Evolutionary conservation across 208 protist species (phyloP).

Genomic region (Leishmania arabica): DNA sequence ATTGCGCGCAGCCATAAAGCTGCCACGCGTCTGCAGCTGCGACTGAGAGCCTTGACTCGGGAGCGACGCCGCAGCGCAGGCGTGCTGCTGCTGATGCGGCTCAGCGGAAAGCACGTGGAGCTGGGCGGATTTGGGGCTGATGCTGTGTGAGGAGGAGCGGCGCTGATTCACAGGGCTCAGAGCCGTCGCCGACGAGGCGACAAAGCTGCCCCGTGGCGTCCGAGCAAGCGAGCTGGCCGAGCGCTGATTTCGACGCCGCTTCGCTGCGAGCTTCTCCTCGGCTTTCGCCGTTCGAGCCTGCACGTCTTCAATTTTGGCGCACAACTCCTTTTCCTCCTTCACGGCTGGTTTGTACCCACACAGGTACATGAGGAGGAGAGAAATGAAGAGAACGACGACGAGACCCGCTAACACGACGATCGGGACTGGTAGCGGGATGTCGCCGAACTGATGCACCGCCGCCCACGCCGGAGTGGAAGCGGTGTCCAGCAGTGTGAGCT

Average conservation of each 20-base stretch:
- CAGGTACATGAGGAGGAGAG: slow-evolving; percentile 23
- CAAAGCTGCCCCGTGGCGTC: slow-evolving; percentile 6
- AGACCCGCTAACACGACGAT: slow-evolving; percentile 19
- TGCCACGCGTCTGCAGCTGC: slow-evolving; percentile 5
- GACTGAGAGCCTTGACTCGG: slow-evolving; percentile 3
- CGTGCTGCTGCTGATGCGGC: not conserved
- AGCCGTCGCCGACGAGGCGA: not conserved
- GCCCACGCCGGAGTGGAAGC: slow-evolving; percentile 1
- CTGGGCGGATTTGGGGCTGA: not conserved
- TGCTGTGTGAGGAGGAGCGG: not conserved
- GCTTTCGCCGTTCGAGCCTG: slow-evolving; percentile 4
- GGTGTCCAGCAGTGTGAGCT: slow-evolving; percentile 3
- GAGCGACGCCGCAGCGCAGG: not conserved
- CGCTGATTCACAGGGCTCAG: slow-evolving; percentile 7
- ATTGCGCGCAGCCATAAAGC: not conserved
- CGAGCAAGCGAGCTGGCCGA: not conserved
- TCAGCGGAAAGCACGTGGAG: not conserved
- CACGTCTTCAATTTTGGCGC: slow-evolving; percentile 7
- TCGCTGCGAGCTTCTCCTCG: slow-evolving; percentile 8
- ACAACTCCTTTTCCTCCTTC: slow-evolving; percentile 12
- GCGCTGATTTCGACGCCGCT: slow-evolving; percentile 6
- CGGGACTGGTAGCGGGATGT: slow-evolving; percentile 23
- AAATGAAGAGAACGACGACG: slow-evolving; percentile 16
- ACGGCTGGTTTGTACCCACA: slow-evolving; percentile 5
- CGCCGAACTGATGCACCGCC: slow-evolving; percentile 4